These are phyloP conservation scores for Apiospora malaysiana DNA, from an alignment of 2,329 filamentous ascomycete species.

Conservation along the genomic window DNA sequence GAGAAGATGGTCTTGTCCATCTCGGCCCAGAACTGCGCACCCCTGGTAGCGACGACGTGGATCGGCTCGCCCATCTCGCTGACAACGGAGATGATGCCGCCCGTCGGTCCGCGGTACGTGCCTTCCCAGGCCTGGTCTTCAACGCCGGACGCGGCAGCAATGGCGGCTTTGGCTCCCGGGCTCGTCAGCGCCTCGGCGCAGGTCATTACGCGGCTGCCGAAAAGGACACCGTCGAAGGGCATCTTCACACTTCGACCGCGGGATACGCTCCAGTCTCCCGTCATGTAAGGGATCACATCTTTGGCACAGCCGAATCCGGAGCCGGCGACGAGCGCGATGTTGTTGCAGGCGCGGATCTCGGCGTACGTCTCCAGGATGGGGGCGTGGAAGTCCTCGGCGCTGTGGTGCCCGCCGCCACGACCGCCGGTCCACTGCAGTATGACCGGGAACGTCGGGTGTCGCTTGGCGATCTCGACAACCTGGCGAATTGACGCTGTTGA, in stretches of 20 bases:
- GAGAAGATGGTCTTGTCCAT: constrained; percentile 43
- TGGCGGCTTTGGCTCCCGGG: constrained; percentile 49
- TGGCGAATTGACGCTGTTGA: constrained; percentile 51
- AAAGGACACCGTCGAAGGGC: constrained; percentile 53
- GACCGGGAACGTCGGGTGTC: constrained; percentile 50
- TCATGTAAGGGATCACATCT: constrained; percentile 53
- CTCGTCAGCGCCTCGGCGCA: constrained; percentile 52
- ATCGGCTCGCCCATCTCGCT: constrained; percentile 47
- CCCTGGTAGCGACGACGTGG: constrained; percentile 45
- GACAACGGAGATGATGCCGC: constrained; percentile 37
- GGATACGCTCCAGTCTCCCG: constrained; percentile 48
- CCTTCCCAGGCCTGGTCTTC: constrained; percentile 51
- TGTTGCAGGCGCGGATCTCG: constrained; percentile 49
- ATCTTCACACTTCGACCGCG: constrained; percentile 49
- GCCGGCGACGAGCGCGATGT: constrained; percentile 53
- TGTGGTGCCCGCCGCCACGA: constrained; percentile 55
- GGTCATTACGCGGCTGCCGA: constrained; percentile 54
- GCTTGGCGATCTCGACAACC: constrained; percentile 52
- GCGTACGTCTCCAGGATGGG: constrained; percentile 53
- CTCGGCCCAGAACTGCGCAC: constrained; percentile 44
- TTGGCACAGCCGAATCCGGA: constrained; percentile 53
- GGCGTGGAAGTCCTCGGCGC: constrained; percentile 55
- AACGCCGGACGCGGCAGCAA: constrained; percentile 48
- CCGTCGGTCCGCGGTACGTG: constrained; percentile 45
- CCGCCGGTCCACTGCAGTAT: constrained; percentile 56